These are phyloP conservation scores for Ceratocystiopsis brevicomis DNA, from an alignment of 2,329 filamentous ascomycete species.

Conservation along the genomic window DNA sequence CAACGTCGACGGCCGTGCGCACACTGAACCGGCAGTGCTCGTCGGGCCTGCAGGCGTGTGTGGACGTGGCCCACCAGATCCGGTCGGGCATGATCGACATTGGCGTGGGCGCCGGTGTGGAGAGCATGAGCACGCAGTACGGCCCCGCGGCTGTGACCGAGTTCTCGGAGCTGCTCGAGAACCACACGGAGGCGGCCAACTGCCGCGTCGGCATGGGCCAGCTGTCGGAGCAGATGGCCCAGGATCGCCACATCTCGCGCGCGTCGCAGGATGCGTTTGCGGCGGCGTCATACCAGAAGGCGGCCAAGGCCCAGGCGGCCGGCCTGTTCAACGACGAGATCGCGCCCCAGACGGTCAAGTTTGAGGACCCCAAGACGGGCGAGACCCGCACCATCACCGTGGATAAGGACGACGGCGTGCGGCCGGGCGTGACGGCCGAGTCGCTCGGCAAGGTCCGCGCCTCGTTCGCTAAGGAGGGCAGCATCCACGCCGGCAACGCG, in stretches of 20 bases:
- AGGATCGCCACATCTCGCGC: slow-evolving; percentile 56
- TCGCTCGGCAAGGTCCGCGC: slow-evolving; percentile 78
- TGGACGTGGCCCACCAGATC: slow-evolving; percentile 90
- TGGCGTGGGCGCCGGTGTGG: slow-evolving; percentile 82
- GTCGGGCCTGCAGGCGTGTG: slow-evolving; percentile 76
- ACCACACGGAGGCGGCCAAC: slow-evolving; percentile 65
- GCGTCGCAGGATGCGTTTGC: slow-evolving; percentile 78
- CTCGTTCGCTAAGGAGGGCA: slow-evolving; percentile 75
- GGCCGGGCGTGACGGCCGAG: slow-evolving; percentile 70
- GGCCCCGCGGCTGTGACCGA: slow-evolving; percentile 77
- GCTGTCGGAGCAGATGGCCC: slow-evolving; percentile 86
- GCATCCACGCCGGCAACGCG: slow-evolving; percentile 89
- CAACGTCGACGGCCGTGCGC: slow-evolving; percentile 66
- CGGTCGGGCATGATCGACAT: slow-evolving; percentile 83
- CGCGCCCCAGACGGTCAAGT: slow-evolving; percentile 66
- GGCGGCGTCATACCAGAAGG: slow-evolving; percentile 83
- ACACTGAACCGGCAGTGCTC: slow-evolving; percentile 89
- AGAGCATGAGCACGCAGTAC: slow-evolving; percentile 90
- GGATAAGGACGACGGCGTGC: slow-evolving; percentile 68
- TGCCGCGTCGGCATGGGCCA: slow-evolving; percentile 97
- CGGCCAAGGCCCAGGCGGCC: slow-evolving; percentile 60
- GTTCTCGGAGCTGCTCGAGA: slow-evolving; percentile 78
- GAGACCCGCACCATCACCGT: slow-evolving; percentile 73
- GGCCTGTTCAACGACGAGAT: slow-evolving; percentile 94
- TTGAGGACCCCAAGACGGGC: slow-evolving; percentile 76